These are phyloP conservation scores for Boletus patriciae DNA, from an alignment of 768 basidiomycete species.

Conservation along the genomic window DNA sequence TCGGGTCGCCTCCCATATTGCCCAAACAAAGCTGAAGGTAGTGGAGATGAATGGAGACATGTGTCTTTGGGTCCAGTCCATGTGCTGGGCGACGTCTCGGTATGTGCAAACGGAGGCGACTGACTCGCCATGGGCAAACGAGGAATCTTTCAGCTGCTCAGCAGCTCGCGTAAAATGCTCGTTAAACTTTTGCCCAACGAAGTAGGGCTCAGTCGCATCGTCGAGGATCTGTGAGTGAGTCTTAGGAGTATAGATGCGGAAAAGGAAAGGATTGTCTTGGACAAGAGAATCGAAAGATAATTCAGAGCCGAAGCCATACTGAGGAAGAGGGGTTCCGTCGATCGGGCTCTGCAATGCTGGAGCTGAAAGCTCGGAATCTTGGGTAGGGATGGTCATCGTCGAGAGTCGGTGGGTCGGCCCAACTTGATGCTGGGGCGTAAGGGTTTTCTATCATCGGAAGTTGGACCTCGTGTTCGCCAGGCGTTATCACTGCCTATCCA, in stretches of 20 bases:
- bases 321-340: constrained; percentile 47
- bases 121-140: constrained; percentile 33
- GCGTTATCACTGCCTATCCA: constrained; percentile 33
- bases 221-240: constrained; percentile 53
- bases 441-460: constrained; percentile 30
- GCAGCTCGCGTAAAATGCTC: constrained; percentile 37
- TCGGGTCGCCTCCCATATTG: constrained; percentile 77
- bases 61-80: constrained; percentile 77
- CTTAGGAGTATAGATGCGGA: constrained; percentile 78
- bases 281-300: constrained; percentile 61
- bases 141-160: constrained; percentile 39
- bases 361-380: constrained; percentile 13
- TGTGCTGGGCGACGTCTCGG: constrained; percentile 62
- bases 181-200: constrained; percentile 67
- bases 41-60: constrained; percentile 71
- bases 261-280: constrained; percentile 69
- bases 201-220: constrained; percentile 55
- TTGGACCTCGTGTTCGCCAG: constrained; percentile 33
- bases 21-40: constrained; percentile 81
- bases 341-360: constrained; percentile 25
- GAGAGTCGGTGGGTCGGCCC: constrained; percentile 8
- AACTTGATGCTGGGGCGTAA: constrained; percentile 3
- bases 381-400: constrained; percentile 28
- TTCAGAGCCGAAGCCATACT: constrained; percentile 70
- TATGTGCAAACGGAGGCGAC: constrained; percentile 43